phyloP scores from a whole-genome alignment of 768 basidiomycete genomes.

The Hericium erinaceus region DNA sequence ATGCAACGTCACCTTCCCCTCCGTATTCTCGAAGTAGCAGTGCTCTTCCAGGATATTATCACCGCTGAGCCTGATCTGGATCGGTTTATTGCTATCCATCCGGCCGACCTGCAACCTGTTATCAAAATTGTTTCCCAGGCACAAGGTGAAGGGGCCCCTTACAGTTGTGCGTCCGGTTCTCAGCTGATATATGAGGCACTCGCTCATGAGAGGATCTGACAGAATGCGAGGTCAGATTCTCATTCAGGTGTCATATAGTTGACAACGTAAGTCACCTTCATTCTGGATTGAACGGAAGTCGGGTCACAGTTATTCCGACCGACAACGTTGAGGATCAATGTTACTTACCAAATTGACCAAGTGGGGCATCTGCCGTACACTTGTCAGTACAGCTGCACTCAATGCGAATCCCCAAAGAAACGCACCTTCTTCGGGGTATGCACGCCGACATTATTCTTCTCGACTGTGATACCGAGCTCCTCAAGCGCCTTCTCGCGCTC shows the following conservation, averaged over 20 bases:
- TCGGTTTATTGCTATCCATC: slow-evolving; percentile 69
- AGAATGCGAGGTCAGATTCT: neutral
- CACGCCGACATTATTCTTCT: slow-evolving; percentile 93
- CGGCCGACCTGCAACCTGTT: slow-evolving; percentile 60
- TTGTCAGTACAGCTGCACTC: neutral
- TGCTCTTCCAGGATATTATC: slow-evolving; percentile 88
- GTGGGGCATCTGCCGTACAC: slow-evolving; percentile 67
- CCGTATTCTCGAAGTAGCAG: slow-evolving; percentile 81
- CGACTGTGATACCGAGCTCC: slow-evolving; percentile 94
- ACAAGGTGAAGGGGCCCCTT: slow-evolving; percentile 16
- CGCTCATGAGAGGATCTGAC: slow-evolving; percentile 90
- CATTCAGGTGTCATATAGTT: neutral
- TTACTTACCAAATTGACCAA: slow-evolving; percentile 77
- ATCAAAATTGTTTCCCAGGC: slow-evolving; percentile 6
- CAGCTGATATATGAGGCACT: slow-evolving; percentile 89
- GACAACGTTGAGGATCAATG: neutral
- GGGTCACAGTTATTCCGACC: neutral
- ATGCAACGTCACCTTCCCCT: slow-evolving; percentile 78
- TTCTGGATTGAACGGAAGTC: slow-evolving; percentile 4
- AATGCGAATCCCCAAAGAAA: neutral
- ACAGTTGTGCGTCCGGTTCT: slow-evolving; percentile 78
- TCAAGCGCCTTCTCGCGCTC: slow-evolving; percentile 97
- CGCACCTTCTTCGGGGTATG: slow-evolving; percentile 91
- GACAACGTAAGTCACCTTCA: slow-evolving; percentile 8
- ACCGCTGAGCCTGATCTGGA: slow-evolving; percentile 88